Evolutionary conservation across 768 basidiomycete genomes (phyloP), one percentile per base, ranked within the genome.

Genomic region (Tricholoma matsutake): DNA sequence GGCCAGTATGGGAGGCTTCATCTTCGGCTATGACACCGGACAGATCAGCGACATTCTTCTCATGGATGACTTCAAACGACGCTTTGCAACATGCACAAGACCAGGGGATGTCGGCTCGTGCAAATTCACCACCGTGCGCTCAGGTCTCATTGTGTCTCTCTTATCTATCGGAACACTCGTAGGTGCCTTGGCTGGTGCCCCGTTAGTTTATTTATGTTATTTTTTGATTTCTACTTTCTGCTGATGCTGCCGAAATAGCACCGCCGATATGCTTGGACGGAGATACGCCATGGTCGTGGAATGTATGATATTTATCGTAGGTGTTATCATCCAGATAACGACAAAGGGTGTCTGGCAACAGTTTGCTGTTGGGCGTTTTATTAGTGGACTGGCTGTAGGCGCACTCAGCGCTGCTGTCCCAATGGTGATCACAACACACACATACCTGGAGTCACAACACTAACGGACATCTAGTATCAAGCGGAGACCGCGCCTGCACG

Each of bases 21-120:
- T 85, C 62, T 85, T 85, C 58, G 84, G 83, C 56, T 88, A 88
- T 64, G 87, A 89, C 70, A 90, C 87, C 13, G 89, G 89, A 25
- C 89, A 91, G 71, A 91, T 92, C 63, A 85, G 86, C 55, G 87
- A 88, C 69, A 88, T 92, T 65, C 75, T 89, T 25, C 74, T 89
- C 72, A 89, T 91, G 87, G 69, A 80, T 10, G 86, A 89, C 72
- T 90, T 90, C 71, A 73, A 81, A 35, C 73, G 77, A 9, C 84
- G 89, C 14, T 91, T 92, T 66, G 87, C 80, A 2, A 72, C 74
- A 14, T 86, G 86, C 67, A 59, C 70, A 0, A 75, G 72, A 22
- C 76, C 75, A 2, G 70, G 74, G 10, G 77, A 75, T 52, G 71
- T 68, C 2, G 65, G 68, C 6, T 78, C 79, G 1, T 88, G 87